Evolutionary conservation across 2,329 filamentous ascomycete genomes (phyloP).

Genomic region (Aureobasidium leucospermi): DNA sequence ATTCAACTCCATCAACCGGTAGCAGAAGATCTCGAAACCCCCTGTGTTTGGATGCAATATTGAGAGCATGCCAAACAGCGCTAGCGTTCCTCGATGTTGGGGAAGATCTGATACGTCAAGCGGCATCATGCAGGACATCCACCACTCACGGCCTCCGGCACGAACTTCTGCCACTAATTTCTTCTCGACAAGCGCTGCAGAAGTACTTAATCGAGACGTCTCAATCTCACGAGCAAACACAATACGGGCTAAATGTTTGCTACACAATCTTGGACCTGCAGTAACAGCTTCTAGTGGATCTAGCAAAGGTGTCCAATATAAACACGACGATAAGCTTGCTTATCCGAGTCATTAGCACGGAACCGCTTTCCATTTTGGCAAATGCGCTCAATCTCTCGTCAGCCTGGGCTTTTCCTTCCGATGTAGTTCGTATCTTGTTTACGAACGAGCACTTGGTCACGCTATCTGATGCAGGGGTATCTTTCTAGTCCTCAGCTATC

Average conservation of each 20-base stretch:
- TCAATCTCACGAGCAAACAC: neutral
- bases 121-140: slow-evolving; percentile 8
- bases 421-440: neutral
- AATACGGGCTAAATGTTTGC: neutral
- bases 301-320: neutral
- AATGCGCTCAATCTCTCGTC: neutral
- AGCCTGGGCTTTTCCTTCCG: neutral
- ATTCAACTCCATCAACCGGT: too few relatives aligned
- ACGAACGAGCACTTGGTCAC: neutral
- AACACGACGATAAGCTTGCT: neutral
- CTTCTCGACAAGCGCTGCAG: neutral
- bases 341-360: neutral
- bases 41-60: neutral
- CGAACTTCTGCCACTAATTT: neutral
- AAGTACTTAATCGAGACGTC: neutral
- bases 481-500: neutral
- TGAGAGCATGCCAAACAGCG: slow-evolving; percentile 6
- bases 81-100: slow-evolving; percentile 6
- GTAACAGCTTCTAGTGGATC: neutral
- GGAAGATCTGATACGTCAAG: slow-evolving; percentile 8
- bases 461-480: neutral
- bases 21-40: neutral
- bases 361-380: neutral
- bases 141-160: neutral
- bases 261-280: neutral